phyloP scores from a whole-genome alignment of 1,284 basidiomycete species.

The Malassezia dermatis region DNA sequence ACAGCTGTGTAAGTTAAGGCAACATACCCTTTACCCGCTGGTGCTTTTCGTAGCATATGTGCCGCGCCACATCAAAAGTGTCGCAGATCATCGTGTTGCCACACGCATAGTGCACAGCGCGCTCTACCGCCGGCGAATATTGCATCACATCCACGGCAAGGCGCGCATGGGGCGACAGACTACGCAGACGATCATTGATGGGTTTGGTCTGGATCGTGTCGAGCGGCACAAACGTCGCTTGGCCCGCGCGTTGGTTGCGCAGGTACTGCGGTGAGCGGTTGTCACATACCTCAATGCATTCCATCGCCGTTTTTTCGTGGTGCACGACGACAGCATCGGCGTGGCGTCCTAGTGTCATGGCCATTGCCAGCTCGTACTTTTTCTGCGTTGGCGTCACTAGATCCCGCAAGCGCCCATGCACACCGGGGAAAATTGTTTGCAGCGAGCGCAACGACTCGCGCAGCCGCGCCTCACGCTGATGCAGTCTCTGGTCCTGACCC shows the following conservation, averaged over 20 bases:
- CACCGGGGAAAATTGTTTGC: slow-evolving; percentile 54
- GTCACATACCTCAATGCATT: slow-evolving; percentile 63
- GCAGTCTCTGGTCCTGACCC: slow-evolving; percentile 53
- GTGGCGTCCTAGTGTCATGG: slow-evolving; percentile 85
- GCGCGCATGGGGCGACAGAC: slow-evolving; percentile 77
- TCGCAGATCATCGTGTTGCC: slow-evolving; percentile 92
- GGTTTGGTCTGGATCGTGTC: slow-evolving; percentile 91
- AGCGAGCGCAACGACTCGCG: slow-evolving; percentile 75
- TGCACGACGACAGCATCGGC: slow-evolving; percentile 93
- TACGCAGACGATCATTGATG: slow-evolving; percentile 85
- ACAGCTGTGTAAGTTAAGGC: slow-evolving; percentile 58
- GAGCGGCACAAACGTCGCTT: slow-evolving; percentile 92
- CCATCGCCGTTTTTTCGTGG: slow-evolving; percentile 88
- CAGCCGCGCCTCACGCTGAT: slow-evolving; percentile 68
- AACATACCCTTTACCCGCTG: slow-evolving; percentile 75
- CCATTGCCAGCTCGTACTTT: slow-evolving; percentile 88
- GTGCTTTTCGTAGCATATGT: slow-evolving; percentile 82
- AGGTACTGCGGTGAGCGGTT: slow-evolving; percentile 57
- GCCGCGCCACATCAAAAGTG: slow-evolving; percentile 77
- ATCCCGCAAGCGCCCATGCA: slow-evolving; percentile 70
- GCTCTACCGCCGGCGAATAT: slow-evolving; percentile 53
- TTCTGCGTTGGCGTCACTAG: slow-evolving; percentile 82
- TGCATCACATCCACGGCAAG: slow-evolving; percentile 78
- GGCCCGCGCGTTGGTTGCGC: slow-evolving; percentile 83
- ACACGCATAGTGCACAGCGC: slow-evolving; percentile 91